These are phyloP conservation scores for Tetrapisispora nanseiensis DNA, from an alignment of 805 yeast species.

Conservation along the genomic window DNA sequence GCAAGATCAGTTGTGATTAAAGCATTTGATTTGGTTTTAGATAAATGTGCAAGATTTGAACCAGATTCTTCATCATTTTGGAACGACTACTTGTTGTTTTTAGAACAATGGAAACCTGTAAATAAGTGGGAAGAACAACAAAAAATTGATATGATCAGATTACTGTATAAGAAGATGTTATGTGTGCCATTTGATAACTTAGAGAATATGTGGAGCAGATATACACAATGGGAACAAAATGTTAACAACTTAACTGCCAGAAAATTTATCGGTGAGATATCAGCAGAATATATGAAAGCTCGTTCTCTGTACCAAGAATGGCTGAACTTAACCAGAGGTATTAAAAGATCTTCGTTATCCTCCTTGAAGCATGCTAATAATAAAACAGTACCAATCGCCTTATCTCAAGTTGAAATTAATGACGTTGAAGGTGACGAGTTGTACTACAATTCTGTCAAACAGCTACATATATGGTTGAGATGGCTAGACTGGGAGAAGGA, in stretches of 20 bases:
- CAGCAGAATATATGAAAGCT: conserved; percentile 80
- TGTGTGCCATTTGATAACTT: conserved; percentile 67
- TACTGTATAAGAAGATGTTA: conserved; percentile 58
- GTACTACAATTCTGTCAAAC: conserved; percentile 11
- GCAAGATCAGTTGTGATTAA: conserved; percentile 64
- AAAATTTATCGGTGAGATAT: conserved; percentile 71
- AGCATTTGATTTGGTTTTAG: conserved; percentile 77
- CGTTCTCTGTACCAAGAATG: conserved; percentile 69
- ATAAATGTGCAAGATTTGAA: conserved; percentile 65
- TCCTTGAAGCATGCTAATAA: conserved; percentile 19
- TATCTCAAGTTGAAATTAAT: neutral
- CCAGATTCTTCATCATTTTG: conserved; percentile 61
- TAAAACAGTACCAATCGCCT: conserved; percentile 21
- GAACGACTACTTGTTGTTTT: conserved; percentile 73
- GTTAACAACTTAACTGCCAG: conserved; percentile 68
- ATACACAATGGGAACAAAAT: conserved; percentile 76
- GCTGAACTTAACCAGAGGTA: conserved; percentile 43
- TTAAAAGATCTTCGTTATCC: conserved; percentile 33
- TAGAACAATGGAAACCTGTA: conserved; percentile 68
- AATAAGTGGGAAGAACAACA: conserved; percentile 80
- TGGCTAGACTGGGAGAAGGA: conserved; percentile 77
- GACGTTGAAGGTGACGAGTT: conserved; percentile 6
- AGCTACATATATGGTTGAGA: conserved; percentile 49
- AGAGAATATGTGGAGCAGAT: conserved; percentile 72
- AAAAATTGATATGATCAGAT: conserved; percentile 65